Base-by-base conservation (phyloP, 2,329 filamentous ascomycete genomes). In the Metarhizium brunneum region DNA sequence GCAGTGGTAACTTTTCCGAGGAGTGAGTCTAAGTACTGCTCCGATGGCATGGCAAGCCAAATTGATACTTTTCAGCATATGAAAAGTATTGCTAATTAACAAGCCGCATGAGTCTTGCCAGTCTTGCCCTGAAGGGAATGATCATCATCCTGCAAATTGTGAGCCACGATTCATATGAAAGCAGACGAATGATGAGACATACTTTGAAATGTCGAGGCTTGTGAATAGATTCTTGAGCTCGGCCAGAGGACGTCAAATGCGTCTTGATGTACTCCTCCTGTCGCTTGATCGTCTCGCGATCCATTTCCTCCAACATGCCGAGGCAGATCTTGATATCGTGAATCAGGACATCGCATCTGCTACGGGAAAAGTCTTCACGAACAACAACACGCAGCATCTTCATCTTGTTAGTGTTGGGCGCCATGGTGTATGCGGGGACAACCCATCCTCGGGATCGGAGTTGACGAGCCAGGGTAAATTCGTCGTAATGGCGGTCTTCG, bases 401-500 rank as follows among this genome's bases (percentile, higher is more conserved):
- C 66, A 96, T 79, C 60, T 84, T 77, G 55, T 89, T 78, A 18
- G 89, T 91, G 68, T 95, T 80, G 18, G 92, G 92, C 0, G 92
- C 92, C 92, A 96, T 96, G 43, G 92, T 97, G 74, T 97, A 97
- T 0, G 92, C 92, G 0, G 92, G 92, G 0, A 96, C 89, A 35
- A 96, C 87, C 92, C 92, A 97, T 47, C 90, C 89, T 38, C 91
- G 83, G 60, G 89, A 85, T 53, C 92, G 87, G 30, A 96, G 82
- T 70, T 91, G 87, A 68, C 95, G 91, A 1, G 92, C 92, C 45
- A 91, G 74, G 1, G 86, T 80, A 58, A 91, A 92, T 70, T 92
- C 87, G 65, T 90, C 86, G 64, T 82, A 90, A 53, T 78, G 71
- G 30, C 78, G 76, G 58, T 85, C 81, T 60, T 81, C 76, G 48